phyloP scores from a whole-genome alignment of 805 yeast genomes.

The Saccharomycopsis sp. region DNA sequence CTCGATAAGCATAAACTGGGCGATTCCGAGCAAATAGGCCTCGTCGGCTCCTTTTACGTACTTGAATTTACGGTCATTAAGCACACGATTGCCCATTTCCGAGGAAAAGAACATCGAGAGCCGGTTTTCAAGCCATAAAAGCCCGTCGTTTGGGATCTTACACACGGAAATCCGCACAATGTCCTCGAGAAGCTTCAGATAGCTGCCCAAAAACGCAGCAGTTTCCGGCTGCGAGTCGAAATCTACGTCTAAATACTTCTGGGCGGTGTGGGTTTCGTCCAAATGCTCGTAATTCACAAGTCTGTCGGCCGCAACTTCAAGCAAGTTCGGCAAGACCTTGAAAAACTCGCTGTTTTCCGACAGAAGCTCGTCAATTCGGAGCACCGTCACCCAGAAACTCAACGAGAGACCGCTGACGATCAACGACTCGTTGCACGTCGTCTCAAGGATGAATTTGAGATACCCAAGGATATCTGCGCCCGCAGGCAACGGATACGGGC shows the following conservation, averaged over 20 bases:
- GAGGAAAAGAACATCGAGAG: slow-evolving; percentile 69
- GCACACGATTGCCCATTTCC: slow-evolving; percentile 56
- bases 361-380: slow-evolving; percentile 72
- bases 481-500: slow-evolving; percentile 34
- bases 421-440: slow-evolving; percentile 78
- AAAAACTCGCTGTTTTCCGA: slow-evolving; percentile 11
- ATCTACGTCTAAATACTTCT: slow-evolving; percentile 69
- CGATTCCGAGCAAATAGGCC: slow-evolving; percentile 67
- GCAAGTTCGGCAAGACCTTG: slow-evolving; percentile 53
- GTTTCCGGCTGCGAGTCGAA: slow-evolving; percentile 84
- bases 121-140: slow-evolving; percentile 73
- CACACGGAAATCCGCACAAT: slow-evolving; percentile 84
- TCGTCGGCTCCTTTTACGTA: slow-evolving; percentile 51
- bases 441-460: slow-evolving; percentile 65
- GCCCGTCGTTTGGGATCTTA: slow-evolving; percentile 73
- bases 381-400: slow-evolving; percentile 89
- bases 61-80: slow-evolving; percentile 47
- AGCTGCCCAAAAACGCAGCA: slow-evolving; percentile 68
- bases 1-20: slow-evolving; percentile 83
- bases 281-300: slow-evolving; percentile 66
- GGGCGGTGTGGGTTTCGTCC: slow-evolving; percentile 57
- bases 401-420: slow-evolving; percentile 86
- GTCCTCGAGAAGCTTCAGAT: slow-evolving; percentile 81
- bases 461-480: slow-evolving; percentile 61
- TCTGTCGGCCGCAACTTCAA: slow-evolving; percentile 73